Evolutionary conservation across 1,284 basidiomycete species (phyloP), one percentile per base, ranked within the genome.

Genomic region (Somion occarium): DNA sequence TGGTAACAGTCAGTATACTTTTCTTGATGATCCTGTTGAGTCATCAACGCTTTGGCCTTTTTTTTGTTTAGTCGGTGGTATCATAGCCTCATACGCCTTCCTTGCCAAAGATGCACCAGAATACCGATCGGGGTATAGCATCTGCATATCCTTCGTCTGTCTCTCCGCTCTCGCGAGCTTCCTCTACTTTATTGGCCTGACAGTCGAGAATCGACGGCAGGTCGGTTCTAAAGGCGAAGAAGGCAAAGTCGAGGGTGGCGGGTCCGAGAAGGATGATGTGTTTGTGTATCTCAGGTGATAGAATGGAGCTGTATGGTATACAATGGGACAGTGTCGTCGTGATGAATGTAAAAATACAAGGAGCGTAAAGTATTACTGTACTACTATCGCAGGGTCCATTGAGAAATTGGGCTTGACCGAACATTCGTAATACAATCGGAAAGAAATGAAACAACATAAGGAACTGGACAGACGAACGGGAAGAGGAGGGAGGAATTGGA

Each of bases 21-120:
- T 23, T 3, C 27, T 26, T 30, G 27, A 18, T 3, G 23, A 15
- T 7, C 30, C 30, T 15, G 7, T 38, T 15, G 9, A 42, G 18
- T 7, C 30, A 34, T n/a, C n/a, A 22, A 45, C 13, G 7, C 11
- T 19, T 25, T 11, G 15, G 12, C 44, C 11, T 7, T 23, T 13
- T 19, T 24, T n/a, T n/a, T n/a, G n/a, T n/a, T 22, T 44, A 64
- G 61, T 64, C 46, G 65, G 64, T 13, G 65, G 63, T 1, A 65
- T 67, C 58, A 60, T 68, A 51, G 57, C 65, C 18, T 60, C 59
- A 18, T 68, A 62, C 53, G 34, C 64, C 5, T 68, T 68, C 62
- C 61, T 66, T 45, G 49, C 61, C 9, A 62, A 64, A 48, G 61
- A 66, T 50, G 62, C 64, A 38, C 64, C 64, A 3, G 57, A 59